Evolutionary conservation across 2,329 filamentous ascomycete genomes (phyloP), one percentile per base, ranked within the genome.

Genomic region (Sphaerulina musiva): DNA sequence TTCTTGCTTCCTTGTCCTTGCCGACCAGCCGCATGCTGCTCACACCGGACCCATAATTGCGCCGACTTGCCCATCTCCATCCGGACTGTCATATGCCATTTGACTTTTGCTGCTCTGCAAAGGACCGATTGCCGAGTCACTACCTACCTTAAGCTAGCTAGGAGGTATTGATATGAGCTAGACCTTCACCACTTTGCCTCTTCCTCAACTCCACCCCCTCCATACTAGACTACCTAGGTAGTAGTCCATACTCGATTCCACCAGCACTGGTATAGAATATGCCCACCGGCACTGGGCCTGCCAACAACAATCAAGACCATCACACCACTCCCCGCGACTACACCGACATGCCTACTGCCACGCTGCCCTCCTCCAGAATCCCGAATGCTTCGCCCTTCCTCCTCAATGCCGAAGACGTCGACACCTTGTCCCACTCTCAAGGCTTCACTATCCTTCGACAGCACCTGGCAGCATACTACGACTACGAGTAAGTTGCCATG

Each of bases 361-460:
- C 56, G 49, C 26, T 29, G 26, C 2, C 26, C 26, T 5, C 26
- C 2, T 1, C 26, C 4, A 29, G 26, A 29, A 6, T 7, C 26
- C 62, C 64, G 11, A 63, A 64, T 36, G 60, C 62, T 7, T 72
- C 72, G 48, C 74, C 74, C 10, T 76, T 76, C 65, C 59, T 67
- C 54, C 71, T 77, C 55, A 68, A 69, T 53, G 62, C 59, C 56
- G 70, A 75, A 44, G 73, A 76, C 55, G 62, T 74, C 12, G 68
- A 71, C 20, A 62, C 65, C 9, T 62, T 77, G 23, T 62, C 65
- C 31, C 60, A 66, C 11, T 74, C 72, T 6, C 66, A 74, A 46
- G 74, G 72, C 0, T 77, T 78, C 62, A 65, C 61, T 39, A 68
- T 76, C 45, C 60, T 78, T 58, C 66, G 74, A 49, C 63, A 66